phyloP scores from a whole-genome alignment of 495 filamentous ascomycete genomes.

The Neurospora tetrasperma region DNA sequence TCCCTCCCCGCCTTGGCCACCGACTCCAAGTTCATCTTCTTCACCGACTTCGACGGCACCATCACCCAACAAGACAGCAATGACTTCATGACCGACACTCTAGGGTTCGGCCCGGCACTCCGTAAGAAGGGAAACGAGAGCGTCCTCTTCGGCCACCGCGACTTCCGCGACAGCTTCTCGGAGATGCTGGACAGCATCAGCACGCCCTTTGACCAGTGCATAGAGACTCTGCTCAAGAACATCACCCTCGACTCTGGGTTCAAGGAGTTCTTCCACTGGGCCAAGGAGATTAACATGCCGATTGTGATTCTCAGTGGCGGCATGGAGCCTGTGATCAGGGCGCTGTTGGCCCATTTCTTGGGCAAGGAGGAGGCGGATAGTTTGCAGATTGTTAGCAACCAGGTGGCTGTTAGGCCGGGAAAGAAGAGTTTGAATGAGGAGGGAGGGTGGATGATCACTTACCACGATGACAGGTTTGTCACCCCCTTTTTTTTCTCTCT shows the following conservation, averaged over 20 bases:
- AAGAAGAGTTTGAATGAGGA: slow-evolving; percentile 63
- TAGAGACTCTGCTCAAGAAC: slow-evolving; percentile 61
- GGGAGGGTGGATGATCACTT: slow-evolving; percentile 78
- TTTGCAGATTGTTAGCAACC: slow-evolving; percentile 78
- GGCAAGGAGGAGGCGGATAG: slow-evolving; percentile 60
- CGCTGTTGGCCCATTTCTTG: slow-evolving; percentile 66
- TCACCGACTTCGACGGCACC: slow-evolving; percentile 95
- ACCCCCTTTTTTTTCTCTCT: background rate
- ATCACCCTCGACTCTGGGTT: slow-evolving; percentile 84
- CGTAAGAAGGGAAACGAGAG: slow-evolving; percentile 59
- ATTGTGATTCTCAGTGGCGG: slow-evolving; percentile 78
- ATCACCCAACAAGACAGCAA: slow-evolving; percentile 90
- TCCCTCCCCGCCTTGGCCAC: slow-evolving; percentile 48
- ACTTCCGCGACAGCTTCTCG: slow-evolving; percentile 77
- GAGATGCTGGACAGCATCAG: slow-evolving; percentile 78
- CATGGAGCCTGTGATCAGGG: slow-evolving; percentile 85
- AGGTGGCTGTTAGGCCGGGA: slow-evolving; percentile 54
- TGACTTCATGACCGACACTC: slow-evolving; percentile 88
- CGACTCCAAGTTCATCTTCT: slow-evolving; percentile 81
- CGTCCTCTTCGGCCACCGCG: slow-evolving; percentile 53
- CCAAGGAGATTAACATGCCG: slow-evolving; percentile 68
- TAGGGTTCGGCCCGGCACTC: slow-evolving; percentile 63
- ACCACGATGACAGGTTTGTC: slow-evolving; percentile 68
- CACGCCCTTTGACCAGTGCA: slow-evolving; percentile 70
- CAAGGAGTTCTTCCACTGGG: slow-evolving; percentile 76